phyloP scores from a whole-genome alignment of 202 grass and related monocot genomes.

The Tripidium arundinaceum region DNA sequence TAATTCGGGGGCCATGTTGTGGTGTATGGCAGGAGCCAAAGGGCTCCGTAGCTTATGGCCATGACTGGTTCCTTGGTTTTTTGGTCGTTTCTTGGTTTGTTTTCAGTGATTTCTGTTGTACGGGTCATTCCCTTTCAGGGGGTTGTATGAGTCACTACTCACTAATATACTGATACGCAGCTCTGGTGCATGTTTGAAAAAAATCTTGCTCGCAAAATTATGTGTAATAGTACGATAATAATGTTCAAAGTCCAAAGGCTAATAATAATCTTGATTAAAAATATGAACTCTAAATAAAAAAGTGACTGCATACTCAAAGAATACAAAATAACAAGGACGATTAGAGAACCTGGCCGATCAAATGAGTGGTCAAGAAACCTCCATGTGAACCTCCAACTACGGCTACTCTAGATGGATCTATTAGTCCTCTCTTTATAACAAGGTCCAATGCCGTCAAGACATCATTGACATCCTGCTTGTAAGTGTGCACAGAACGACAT shows the following conservation, averaged over 20 bases:
- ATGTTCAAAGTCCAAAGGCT: not conserved
- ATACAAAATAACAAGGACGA: constrained; percentile 30
- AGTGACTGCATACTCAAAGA: constrained; percentile 1
- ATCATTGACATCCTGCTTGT: constrained; percentile 77
- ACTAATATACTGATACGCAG: no score
- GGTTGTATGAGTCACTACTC: no score
- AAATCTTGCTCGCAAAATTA: no score
- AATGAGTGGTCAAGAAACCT: constrained; percentile 97
- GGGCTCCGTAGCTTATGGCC: not conserved
- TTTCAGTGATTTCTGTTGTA: no score
- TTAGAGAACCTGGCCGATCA: constrained; percentile 81
- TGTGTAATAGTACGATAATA: no score
- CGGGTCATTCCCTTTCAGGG: no score
- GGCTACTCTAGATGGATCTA: constrained; percentile 71
- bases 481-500: not conserved
- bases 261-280: not conserved
- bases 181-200: no score
- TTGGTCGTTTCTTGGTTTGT: not conserved
- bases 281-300: constrained; percentile 15
- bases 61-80: not conserved
- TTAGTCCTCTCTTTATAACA: constrained; percentile 57
- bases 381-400: constrained; percentile 94
- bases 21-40: not conserved
- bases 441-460: constrained; percentile 78
- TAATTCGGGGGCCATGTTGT: not conserved